These are phyloP conservation scores for Stropharia rugosoannulata DNA, from an alignment of 768 basidiomycete genomes.

Conservation along the genomic window DNA sequence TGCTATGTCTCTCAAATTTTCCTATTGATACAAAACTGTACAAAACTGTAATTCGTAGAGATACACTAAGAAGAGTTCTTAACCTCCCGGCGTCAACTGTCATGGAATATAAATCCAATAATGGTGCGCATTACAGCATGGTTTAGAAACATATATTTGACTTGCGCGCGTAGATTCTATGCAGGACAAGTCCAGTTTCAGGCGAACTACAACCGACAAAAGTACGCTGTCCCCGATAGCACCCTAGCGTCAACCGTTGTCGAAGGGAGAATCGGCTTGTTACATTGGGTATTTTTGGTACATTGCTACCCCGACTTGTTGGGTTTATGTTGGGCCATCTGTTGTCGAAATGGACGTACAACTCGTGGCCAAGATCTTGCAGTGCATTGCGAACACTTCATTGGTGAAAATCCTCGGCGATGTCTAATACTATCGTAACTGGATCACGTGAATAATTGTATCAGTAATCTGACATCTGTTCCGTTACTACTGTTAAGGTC, in stretches of 20 bases:
- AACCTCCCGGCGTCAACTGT: constrained; percentile 74
- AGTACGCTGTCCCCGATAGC: constrained; percentile 15
- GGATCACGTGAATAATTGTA: constrained; percentile 6
- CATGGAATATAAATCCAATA: constrained; percentile 96
- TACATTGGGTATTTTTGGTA: constrained; percentile 1
- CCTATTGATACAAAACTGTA: constrained; percentile 3
- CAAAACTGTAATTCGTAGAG: constrained; percentile 42
- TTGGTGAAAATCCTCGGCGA: neutral
- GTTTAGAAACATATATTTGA: constrained; percentile 6
- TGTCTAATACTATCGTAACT: constrained; percentile 3
- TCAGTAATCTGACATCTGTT: neutral
- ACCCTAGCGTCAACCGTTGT: constrained; percentile 2
- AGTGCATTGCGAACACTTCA: neutral
- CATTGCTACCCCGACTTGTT: neutral
- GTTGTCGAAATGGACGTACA: constrained; percentile 9
- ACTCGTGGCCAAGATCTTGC: neutral
- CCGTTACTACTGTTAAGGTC: neutral
- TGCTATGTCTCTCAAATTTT: constrained; percentile 9
- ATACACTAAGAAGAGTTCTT: constrained; percentile 75
- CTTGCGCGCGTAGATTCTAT: constrained; percentile 62
- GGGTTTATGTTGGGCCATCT: constrained; percentile 1
- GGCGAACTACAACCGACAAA: constrained; percentile 45
- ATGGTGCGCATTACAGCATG: constrained; percentile 46
- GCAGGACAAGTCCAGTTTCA: constrained; percentile 86
- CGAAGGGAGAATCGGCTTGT: neutral